Conservation (phyloP, 2,329 filamentous ascomycete genomes). For the Fragosphaeria purpurea region DNA sequence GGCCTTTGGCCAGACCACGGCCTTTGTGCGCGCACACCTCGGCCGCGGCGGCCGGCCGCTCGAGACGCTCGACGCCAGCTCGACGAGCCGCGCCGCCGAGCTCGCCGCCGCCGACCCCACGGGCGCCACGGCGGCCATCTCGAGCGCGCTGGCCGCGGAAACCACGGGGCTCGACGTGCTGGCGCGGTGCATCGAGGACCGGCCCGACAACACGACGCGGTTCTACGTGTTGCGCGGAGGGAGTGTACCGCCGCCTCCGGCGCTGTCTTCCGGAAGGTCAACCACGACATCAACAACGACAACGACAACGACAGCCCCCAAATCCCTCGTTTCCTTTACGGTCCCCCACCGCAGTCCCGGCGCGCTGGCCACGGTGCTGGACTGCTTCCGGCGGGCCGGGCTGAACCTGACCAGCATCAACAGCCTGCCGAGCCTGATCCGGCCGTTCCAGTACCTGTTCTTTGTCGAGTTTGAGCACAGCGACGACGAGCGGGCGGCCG, state of each 20-base stretch:
- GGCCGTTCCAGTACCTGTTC: constrained; percentile 86
- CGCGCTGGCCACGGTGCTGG: constrained; percentile 70
- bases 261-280: background rate
- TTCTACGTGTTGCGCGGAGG: constrained; percentile 55
- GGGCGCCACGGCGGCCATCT: constrained; percentile 65
- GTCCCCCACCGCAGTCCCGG: constrained; percentile 68
- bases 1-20: constrained; percentile 72
- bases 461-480: constrained; percentile 80
- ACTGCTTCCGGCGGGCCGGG: constrained; percentile 61
- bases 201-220: constrained; percentile 65
- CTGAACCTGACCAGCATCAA: constrained; percentile 89
- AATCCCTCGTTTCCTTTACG: constrained; percentile 75
- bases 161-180: constrained; percentile 60
- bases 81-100: constrained; percentile 76
- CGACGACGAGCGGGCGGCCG: background rate
- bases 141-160: constrained; percentile 62
- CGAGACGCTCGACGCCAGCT: constrained; percentile 76
- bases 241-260: background rate
- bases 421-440: constrained; percentile 64
- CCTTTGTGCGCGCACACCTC: constrained; percentile 61
- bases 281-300: no score
- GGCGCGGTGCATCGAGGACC: constrained; percentile 60
- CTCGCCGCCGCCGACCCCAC: constrained; percentile 48
- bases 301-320: constrained; percentile 29
- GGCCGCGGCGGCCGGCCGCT: constrained; percentile 37